Evolutionary conservation across 352 stramenopile species (phyloP).

Genomic region (Globisporangium barbulae): DNA sequence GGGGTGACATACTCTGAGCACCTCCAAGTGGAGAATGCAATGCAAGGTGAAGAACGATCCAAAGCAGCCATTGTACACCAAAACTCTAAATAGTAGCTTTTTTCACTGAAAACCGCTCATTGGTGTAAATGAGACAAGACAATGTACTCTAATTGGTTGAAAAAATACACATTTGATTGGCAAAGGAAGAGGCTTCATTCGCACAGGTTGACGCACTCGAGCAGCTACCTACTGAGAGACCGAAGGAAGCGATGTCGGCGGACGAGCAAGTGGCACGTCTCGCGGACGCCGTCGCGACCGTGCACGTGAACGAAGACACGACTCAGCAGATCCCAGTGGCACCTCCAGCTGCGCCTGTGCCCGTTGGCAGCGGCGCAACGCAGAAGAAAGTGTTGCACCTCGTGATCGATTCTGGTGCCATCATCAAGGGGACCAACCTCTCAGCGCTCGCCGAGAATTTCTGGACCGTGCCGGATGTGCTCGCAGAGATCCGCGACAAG

Average conservation of each 20-base stretch:
- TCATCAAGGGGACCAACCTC: slow-evolving; percentile 87
- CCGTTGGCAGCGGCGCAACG: slow-evolving; percentile 5
- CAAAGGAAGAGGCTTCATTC: slow-evolving; percentile 19
- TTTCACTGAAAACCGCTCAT: not conserved
- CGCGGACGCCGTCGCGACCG: slow-evolving; percentile 7
- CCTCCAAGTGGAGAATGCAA: not conserved
- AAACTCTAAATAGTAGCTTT: not conserved
- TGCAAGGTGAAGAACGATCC: slow-evolving; percentile 8
- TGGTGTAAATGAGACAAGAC: not conserved
- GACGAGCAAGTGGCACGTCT: slow-evolving; percentile 13
- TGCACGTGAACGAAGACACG: not conserved
- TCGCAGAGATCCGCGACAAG: slow-evolving; percentile 83
- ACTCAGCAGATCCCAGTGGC: not conserved
- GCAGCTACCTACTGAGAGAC: not conserved
- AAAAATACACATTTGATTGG: slow-evolving; percentile 35
- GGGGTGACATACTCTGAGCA: not conserved
- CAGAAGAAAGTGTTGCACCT: slow-evolving; percentile 76
- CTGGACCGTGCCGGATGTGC: slow-evolving; percentile 83
- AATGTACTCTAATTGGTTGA: slow-evolving; percentile 27
- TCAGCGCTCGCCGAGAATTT: slow-evolving; percentile 79
- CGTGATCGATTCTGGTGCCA: slow-evolving; percentile 82
- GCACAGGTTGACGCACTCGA: not conserved
- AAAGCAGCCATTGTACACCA: slow-evolving; percentile 14
- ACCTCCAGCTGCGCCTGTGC: not conserved
- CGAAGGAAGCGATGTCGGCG: slow-evolving; percentile 8